phyloP scores from a whole-genome alignment of 169 alveolate genomes.

The Plasmodium berghei region DNA sequence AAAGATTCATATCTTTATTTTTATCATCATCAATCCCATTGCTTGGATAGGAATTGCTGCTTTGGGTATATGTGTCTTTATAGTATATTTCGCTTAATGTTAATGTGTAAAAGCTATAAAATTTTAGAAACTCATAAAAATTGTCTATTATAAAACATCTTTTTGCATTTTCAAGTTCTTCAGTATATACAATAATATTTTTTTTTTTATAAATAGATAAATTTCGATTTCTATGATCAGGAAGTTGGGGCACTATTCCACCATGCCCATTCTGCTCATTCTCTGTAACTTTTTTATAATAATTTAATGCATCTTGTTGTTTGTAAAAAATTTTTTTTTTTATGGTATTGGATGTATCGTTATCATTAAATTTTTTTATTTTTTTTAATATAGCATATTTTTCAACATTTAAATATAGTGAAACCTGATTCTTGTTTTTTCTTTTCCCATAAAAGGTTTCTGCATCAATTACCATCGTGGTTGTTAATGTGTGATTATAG shows the following conservation, averaged over 20 bases:
- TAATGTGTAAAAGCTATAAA: slow-evolving; percentile 48
- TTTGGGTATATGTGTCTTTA: neutral
- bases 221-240: too few species aligned
- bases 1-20: slow-evolving; percentile 40
- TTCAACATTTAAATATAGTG: slow-evolving; percentile 33
- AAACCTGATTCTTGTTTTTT: slow-evolving; percentile 9
- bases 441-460: slow-evolving; percentile 65
- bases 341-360: neutral
- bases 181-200: slow-evolving; percentile 56
- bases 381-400: slow-evolving; percentile 49
- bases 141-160: slow-evolving; percentile 66
- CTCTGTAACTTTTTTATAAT: slow-evolving; percentile 17
- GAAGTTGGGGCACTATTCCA: neutral
- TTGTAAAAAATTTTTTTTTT: slow-evolving; percentile 46
- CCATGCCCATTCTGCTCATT: neutral
- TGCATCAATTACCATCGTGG: slow-evolving; percentile 45
- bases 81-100: slow-evolving; percentile 48
- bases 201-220: neutral
- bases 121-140: slow-evolving; percentile 39
- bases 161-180: slow-evolving; percentile 63
- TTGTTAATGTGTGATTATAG: neutral
- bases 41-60: neutral
- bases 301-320: slow-evolving; percentile 68
- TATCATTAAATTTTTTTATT: slow-evolving; percentile 4
- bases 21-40: neutral